A percentile compares a stretch with the other conserved stretches of the same genome.
Evolutionary conservation across 179 eudicot genomes (phyloP).

Genomic region (Vitellaria paradoxa): DNA sequence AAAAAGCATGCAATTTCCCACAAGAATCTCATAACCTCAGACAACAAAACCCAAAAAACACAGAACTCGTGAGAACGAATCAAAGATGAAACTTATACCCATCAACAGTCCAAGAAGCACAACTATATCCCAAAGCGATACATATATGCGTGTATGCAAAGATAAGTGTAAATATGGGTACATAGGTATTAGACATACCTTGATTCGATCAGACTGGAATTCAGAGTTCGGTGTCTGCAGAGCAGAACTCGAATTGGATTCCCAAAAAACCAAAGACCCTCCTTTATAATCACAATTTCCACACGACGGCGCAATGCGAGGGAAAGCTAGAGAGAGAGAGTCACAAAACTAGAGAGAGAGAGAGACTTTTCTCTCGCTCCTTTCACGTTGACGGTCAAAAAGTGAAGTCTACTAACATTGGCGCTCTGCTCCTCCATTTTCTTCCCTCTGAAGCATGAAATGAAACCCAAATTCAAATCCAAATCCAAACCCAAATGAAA

Average conservation of each 20-base stretch:
- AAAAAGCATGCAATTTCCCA: background rate
- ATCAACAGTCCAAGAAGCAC: background rate
- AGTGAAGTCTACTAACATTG: constrained; percentile 23
- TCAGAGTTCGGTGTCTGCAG: background rate
- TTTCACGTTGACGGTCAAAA: constrained; percentile 41
- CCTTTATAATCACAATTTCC: too few species aligned
- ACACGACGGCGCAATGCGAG: constrained; percentile 5
- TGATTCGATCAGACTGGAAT: constrained; percentile 8
- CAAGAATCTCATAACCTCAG: background rate
- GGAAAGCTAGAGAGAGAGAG: constrained; percentile 10
- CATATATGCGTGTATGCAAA: background rate
- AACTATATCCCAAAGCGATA: background rate
- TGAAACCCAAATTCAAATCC: constrained; percentile 33
- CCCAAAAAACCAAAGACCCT: background rate
- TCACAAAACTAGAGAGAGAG: constrained; percentile 7
- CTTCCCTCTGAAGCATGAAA: constrained; percentile 6
- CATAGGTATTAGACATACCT: constrained; percentile 9
- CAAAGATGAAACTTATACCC: background rate
- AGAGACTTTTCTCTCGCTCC: constrained; percentile 30
- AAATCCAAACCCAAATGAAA: constrained; percentile 32
- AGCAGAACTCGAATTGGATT: constrained; percentile 7
- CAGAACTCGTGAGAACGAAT: background rate
- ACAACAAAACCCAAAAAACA: background rate
- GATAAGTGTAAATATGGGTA: background rate
- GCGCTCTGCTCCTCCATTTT: background rate